Conservation (phyloP, 768 basidiomycete species). For the Tricholoma saponaceum region DNA sequence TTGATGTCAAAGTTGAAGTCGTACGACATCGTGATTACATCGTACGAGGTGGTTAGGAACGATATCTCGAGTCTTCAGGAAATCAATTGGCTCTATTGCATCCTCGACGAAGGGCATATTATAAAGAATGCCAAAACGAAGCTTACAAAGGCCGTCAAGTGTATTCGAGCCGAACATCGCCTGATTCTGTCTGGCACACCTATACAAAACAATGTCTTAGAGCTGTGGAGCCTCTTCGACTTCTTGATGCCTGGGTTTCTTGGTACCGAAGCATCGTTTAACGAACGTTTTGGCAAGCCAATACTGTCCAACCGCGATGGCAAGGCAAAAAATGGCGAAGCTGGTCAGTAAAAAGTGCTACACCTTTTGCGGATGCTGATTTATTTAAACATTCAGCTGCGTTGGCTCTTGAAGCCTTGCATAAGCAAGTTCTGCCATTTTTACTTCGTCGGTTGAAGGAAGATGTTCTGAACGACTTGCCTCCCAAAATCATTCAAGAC, state of each 20-base stretch:
- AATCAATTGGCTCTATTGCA: constrained; percentile 90
- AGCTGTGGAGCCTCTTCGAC: constrained; percentile 98
- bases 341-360: constrained; percentile 52
- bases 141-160: constrained; percentile 93
- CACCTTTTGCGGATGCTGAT: background rate
- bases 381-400: constrained; percentile 53
- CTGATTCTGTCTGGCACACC: constrained; percentile 96
- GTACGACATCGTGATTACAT: constrained; percentile 92
- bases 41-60: constrained; percentile 96
- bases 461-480: constrained; percentile 91
- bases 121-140: constrained; percentile 99
- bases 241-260: constrained; percentile 99
- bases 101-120: constrained; percentile 96
- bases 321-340: constrained; percentile 91
- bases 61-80: constrained; percentile 76
- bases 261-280: constrained; percentile 92
- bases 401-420: constrained; percentile 89
- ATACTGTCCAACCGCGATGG: constrained; percentile 94
- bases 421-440: constrained; percentile 99
- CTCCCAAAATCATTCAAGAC: constrained; percentile 99
- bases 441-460: constrained; percentile 94
- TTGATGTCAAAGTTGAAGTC: constrained; percentile 60
- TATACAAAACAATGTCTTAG: constrained; percentile 98
- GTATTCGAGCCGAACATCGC: constrained; percentile 85
- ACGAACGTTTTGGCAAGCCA: constrained; percentile 93